A percentile compares a stretch with the other conserved stretches of the same genome.
phyloP scores from a whole-genome alignment of 2,329 filamentous ascomycete species.

The Botryotinia narcissicola region DNA sequence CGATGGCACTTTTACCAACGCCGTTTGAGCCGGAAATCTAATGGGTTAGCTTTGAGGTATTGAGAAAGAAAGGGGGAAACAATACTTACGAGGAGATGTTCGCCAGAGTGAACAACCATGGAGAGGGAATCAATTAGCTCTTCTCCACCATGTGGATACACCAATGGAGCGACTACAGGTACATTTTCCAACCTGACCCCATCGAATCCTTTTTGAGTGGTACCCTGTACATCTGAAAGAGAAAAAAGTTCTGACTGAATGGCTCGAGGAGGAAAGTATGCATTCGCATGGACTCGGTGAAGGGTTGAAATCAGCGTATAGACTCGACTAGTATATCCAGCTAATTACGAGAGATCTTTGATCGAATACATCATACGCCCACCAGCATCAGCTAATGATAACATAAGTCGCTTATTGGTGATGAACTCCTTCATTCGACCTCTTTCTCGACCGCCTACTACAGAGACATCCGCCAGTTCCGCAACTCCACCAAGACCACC shows the following conservation, averaged over 20 bases:
- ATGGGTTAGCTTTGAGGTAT: conserved; percentile 16
- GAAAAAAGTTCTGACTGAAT: conserved; percentile 79
- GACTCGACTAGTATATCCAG: conserved; percentile 92
- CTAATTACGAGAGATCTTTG: conserved; percentile 93
- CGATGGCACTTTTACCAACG: conserved; percentile 86
- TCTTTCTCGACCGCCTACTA: conserved; percentile 64
- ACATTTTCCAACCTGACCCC: conserved; percentile 92
- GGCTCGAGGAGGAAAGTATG: conserved; percentile 70
- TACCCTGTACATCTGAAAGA: conserved; percentile 87
- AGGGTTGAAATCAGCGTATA: conserved; percentile 94
- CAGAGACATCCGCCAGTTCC: conserved; percentile 57
- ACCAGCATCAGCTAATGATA: conserved; percentile 92
- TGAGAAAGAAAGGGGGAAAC: conserved; percentile 2
- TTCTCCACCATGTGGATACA: conserved; percentile 89
- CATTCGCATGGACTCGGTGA: conserved; percentile 86
- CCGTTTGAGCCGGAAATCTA: conserved; percentile 91
- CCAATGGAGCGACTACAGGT: conserved; percentile 81
- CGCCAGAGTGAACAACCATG: conserved; percentile 83
- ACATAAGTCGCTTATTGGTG: conserved; percentile 97
- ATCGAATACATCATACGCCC: conserved; percentile 99
- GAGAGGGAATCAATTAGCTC: conserved; percentile 86
- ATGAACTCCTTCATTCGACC: conserved; percentile 98
- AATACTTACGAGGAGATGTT: conserved; percentile 70
- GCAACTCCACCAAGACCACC: conserved; percentile 74
- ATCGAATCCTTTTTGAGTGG: conserved; percentile 90